A percentile compares a stretch with the other conserved stretches of the same genome.
Conservation (phyloP, 352 stramenopile genomes). For the Globisporangium nodosum region DNA sequence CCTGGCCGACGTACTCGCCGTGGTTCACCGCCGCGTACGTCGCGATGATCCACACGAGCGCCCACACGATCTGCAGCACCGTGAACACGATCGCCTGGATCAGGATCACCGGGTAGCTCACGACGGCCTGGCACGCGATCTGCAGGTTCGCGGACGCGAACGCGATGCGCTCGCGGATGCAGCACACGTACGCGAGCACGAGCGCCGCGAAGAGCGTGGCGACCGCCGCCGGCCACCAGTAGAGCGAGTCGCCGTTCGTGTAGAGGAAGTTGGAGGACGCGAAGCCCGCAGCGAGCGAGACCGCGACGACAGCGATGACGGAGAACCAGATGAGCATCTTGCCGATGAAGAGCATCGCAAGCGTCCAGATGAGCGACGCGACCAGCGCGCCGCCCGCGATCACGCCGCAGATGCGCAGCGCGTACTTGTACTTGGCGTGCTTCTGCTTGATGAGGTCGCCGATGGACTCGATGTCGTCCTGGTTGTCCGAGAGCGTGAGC, state of each 20-base stretch:
- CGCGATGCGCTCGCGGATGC: conserved; percentile 41
- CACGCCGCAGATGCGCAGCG: conserved; percentile 33
- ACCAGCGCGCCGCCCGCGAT: conserved; percentile 36
- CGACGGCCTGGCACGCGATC: conserved; percentile 66
- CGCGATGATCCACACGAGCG: conserved; percentile 65
- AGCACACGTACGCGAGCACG: conserved; percentile 50
- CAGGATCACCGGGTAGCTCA: conserved; percentile 70
- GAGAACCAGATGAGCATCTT: conserved; percentile 68
- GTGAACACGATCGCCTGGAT: conserved; percentile 62
- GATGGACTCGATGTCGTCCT: conserved; percentile 9
- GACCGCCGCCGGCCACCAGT: conserved; percentile 46
- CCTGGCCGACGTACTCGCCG: conserved; percentile 36
- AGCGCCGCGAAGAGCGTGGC: conserved; percentile 34
- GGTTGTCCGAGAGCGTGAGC: conserved; percentile 12
- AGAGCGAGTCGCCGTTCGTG: conserved; percentile 28
- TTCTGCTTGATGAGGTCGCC: conserved; percentile 32
- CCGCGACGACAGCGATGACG: conserved; percentile 27
- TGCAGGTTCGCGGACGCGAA: conserved; percentile 85
- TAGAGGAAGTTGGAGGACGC: conserved; percentile 34
- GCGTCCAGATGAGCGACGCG: conserved; percentile 41
- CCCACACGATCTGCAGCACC: conserved; percentile 69
- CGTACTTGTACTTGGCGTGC: conserved; percentile 54
- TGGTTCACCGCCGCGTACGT: conserved; percentile 58
- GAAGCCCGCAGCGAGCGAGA: conserved; percentile 34
- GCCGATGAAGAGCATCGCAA: conserved; percentile 45